Evolutionary conservation across 1,284 basidiomycete genomes (phyloP).

Genomic region (Naganishia albida): DNA sequence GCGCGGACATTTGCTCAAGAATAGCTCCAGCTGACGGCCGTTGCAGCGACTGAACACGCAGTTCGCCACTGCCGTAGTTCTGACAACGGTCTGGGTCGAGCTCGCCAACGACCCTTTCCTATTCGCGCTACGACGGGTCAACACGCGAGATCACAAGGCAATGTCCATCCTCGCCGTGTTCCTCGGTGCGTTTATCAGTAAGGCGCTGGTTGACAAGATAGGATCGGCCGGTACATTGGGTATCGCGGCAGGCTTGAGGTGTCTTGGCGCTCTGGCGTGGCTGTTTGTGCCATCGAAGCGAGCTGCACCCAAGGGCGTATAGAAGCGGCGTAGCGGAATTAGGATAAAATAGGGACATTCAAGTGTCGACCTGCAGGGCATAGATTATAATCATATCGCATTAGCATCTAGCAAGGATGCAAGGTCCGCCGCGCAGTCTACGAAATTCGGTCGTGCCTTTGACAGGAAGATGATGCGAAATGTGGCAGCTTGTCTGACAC

Average conservation of each 20-base stretch:
- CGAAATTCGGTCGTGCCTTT: neutral
- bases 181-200: constrained; percentile 71
- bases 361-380: neutral
- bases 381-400: neutral
- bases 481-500: too few relatives aligned
- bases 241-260: constrained; percentile 66
- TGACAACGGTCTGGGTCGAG: constrained; percentile 84
- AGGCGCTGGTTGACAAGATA: constrained; percentile 64
- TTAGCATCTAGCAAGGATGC: neutral
- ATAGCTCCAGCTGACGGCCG: constrained; percentile 6
- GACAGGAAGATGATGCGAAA: too few relatives aligned
- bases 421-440: neutral
- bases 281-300: constrained; percentile 8
- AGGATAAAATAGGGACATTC: neutral
- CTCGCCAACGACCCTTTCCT: constrained; percentile 75
- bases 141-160: constrained; percentile 70
- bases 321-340: neutral
- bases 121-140: constrained; percentile 59
- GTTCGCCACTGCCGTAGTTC: constrained; percentile 63
- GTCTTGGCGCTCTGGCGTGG: constrained; percentile 44
- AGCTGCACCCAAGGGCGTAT: neutral
- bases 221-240: constrained; percentile 69
- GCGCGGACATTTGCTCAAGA: constrained; percentile 43
- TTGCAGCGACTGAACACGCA: constrained; percentile 64
- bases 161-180: constrained; percentile 69